Conservation (phyloP, 2,329 filamentous ascomycete genomes). For the Botrytis porri region DNA sequence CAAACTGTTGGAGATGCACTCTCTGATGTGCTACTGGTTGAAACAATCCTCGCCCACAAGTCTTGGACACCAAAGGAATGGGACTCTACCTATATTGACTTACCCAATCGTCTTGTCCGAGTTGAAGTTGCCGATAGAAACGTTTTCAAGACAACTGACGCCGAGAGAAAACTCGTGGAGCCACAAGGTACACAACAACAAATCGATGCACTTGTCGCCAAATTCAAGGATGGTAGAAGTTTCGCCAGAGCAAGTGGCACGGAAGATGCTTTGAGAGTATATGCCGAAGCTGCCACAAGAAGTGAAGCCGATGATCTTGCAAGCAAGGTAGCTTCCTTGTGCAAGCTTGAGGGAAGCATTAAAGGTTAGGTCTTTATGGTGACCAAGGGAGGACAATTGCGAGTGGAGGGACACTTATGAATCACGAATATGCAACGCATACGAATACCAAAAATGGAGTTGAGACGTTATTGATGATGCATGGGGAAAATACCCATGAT, state of each 20-base stretch:
- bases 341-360: constrained; percentile 29
- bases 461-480: constrained; percentile 14
- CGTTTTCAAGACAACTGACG: constrained; percentile 86
- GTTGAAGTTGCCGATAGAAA: constrained; percentile 87
- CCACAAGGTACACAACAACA: constrained; percentile 77
- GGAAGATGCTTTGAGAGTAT: constrained; percentile 93
- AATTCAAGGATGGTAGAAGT: constrained; percentile 83
- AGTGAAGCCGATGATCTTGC: constrained; percentile 90
- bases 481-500: constrained; percentile 16
- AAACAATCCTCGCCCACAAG: constrained; percentile 95
- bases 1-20: constrained; percentile 96
- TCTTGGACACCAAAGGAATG: constrained; percentile 86
- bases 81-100: constrained; percentile 87
- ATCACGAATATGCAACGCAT: constrained; percentile 11
- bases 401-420: neutral
- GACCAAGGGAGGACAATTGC: neutral
- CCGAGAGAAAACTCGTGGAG: constrained; percentile 80
- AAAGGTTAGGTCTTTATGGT: neutral
- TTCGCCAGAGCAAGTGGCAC: constrained; percentile 94
- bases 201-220: constrained; percentile 84
- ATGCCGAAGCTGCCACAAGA: constrained; percentile 87
- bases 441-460: constrained; percentile 19
- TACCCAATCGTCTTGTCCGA: constrained; percentile 91
- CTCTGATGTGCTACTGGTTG: constrained; percentile 92
- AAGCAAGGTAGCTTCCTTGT: constrained; percentile 61